Conservation (phyloP, 257 asterid genomes). For the Primulina eburnea region DNA sequence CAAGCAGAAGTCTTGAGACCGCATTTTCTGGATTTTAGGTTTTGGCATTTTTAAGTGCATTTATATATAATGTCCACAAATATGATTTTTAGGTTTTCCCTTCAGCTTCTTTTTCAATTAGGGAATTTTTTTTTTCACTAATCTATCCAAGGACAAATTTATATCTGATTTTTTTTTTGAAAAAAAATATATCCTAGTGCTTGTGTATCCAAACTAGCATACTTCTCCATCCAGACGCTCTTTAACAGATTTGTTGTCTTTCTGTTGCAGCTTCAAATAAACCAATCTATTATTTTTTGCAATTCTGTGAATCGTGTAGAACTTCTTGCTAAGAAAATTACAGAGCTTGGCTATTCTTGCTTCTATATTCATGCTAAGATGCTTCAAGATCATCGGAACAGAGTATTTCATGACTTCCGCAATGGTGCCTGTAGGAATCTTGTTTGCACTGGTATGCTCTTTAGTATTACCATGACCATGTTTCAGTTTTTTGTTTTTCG, state of each 20-base stretch:
- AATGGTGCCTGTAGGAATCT: conserved; percentile 85
- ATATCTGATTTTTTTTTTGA: too few species aligned
- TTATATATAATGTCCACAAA: not conserved
- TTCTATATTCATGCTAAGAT: conserved; percentile 81
- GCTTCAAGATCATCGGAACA: conserved; percentile 79
- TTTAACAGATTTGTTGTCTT: not conserved
- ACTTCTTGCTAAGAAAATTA: conserved; percentile 72
- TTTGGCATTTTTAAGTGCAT: not conserved
- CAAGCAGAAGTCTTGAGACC: not conserved
- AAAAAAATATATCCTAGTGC: not conserved
- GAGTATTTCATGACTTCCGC: conserved; percentile 82
- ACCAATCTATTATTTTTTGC: conserved; percentile 78
- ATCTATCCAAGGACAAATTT: not conserved
- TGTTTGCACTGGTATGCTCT: conserved; percentile 67
- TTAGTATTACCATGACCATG: conserved; percentile 3
- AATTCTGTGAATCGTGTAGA: conserved; percentile 78
- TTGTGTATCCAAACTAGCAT: not conserved
- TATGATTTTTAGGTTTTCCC: not conserved
- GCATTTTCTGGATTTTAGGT: not conserved
- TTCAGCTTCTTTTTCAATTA: not conserved
- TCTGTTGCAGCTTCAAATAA: conserved; percentile 65
- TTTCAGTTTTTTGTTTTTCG: conserved; percentile 6
- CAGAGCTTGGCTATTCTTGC: conserved; percentile 82
- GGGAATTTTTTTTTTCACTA: not conserved
- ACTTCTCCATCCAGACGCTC: not conserved